Percentiles rank a stretch among this genome's conserved stretches.
Evolutionary conservation across 2,329 filamentous ascomycete species (phyloP).

Genomic region (Chalaropsis thielavioides): DNA sequence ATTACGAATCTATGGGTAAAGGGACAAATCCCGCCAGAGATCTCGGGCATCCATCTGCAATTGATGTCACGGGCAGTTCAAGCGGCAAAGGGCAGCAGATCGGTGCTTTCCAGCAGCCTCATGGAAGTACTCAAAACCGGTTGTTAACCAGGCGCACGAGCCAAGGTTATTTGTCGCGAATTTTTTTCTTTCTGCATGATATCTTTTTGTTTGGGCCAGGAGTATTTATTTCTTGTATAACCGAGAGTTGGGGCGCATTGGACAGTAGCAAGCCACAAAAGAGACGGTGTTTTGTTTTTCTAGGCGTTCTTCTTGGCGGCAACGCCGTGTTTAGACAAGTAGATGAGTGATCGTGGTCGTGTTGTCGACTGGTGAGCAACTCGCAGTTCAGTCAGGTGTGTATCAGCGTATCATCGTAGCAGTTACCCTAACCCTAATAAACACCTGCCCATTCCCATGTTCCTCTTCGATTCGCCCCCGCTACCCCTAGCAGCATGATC

Average conservation of each 20-base stretch:
- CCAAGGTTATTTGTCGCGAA: neutral
- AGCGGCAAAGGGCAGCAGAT: constrained; percentile 28
- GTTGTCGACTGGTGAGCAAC: too few relatives aligned
- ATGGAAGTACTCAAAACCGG: constrained; percentile 24
- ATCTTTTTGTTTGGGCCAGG: neutral
- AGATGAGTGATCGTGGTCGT: too few relatives aligned
- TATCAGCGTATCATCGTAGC: too few relatives aligned
- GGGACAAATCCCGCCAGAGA: constrained; percentile 41
- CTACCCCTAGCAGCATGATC: neutral
- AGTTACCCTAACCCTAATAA: too few relatives aligned
- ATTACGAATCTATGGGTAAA: constrained; percentile 92
- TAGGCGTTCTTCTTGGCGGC: too few relatives aligned
- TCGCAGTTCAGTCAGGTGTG: too few relatives aligned
- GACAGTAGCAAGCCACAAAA: neutral
- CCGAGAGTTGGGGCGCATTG: neutral
- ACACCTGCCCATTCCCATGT: neutral
- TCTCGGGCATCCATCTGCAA: constrained; percentile 23
- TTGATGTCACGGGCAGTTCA: constrained; percentile 30
- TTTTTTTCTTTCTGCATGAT: neutral
- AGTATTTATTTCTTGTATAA: neutral
- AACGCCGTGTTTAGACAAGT: too few relatives aligned
- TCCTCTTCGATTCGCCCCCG: neutral
- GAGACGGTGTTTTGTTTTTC: neutral
- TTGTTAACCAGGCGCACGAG: neutral
- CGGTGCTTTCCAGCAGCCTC: constrained; percentile 25